Evolutionary conservation across 805 yeast genomes (phyloP), one percentile per base, ranked within the genome.

Genomic region (Naumovozyma castellii): DNA sequence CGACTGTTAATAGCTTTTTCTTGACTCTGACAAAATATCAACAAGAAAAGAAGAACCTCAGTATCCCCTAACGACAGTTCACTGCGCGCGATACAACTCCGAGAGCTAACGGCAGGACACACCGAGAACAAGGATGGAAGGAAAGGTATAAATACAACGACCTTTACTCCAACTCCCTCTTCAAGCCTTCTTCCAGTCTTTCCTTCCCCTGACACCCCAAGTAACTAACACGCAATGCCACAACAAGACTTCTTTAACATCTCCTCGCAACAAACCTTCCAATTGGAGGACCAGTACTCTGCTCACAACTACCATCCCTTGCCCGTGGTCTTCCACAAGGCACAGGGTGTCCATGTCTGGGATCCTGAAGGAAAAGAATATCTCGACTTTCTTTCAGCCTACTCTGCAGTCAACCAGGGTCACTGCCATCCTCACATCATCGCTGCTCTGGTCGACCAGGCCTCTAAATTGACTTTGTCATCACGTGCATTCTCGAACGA

Each of bases 231-330:
- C n/a, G n/a, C 39, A 25, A 35, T 38, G 33, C 43, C 34, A 64
- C 61, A 6, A 6, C 27, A 22, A 22, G 27, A 22, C 27, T 22
- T 10, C 27, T 22, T 22, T 10, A 27, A 20, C 15, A 18, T 81
- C 22, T 74, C 90, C 1, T 80, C 94, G 2, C 61, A 64, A 25
- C 69, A 77, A 46, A 83, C 95, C 30, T 67, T 67, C 45, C 68
- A 73, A 39, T 77, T 73, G 66, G 97, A 90, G 65, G 65, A 73
- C 41, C 67, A 81, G 45, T 86, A 83, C 67, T 84, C 96, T 36
- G 97, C 97, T 22, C 97, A 88, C 68, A 90, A 90, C 71, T 90
- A 90, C 69, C 96, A 86, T 66, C 97, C 97, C 38, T 68, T 90
- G 47, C 97, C 97, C 10, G 96, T 90, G 44, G 97, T 90, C 13